These are phyloP conservation scores for Pulveroboletus sp. DNA, from an alignment of 768 basidiomycete species.

Conservation along the genomic window DNA sequence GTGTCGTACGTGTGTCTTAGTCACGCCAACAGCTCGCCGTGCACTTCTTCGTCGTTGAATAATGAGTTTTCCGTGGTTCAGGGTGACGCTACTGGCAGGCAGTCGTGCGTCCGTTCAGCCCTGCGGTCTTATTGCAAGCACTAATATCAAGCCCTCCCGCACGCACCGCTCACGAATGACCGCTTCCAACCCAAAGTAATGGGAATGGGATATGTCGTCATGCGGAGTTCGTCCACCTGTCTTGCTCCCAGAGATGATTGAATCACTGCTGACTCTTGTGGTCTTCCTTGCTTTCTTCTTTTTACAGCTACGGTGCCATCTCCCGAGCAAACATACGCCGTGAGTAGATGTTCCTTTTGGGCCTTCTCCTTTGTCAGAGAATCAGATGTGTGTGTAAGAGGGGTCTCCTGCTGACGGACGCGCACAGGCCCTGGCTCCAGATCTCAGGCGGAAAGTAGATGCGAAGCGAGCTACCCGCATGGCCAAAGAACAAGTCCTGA, in stretches of 20 bases:
- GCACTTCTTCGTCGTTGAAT: not conserved
- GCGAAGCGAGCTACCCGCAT: constrained; percentile 48
- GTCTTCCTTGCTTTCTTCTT: not conserved
- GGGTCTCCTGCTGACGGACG: not conserved
- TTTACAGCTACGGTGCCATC: constrained; percentile 32
- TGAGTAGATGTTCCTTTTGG: constrained; percentile 14
- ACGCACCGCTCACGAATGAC: not conserved
- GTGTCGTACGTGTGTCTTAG: not conserved
- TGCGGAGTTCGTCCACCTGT: constrained; percentile 46
- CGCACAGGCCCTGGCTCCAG: constrained; percentile 56
- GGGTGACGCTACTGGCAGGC: constrained; percentile 42
- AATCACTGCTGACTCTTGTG: not conserved
- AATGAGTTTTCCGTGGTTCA: constrained; percentile 57
- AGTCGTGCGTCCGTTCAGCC: constrained; percentile 39
- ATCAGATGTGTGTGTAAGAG: not conserved
- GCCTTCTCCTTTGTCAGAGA: not conserved
- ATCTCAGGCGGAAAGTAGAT: constrained; percentile 60
- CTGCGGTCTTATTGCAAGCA: not conserved
- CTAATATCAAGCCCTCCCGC: constrained; percentile 4
- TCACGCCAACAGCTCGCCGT: not conserved
- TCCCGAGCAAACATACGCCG: constrained; percentile 34
- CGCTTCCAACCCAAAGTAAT: constrained; percentile 38
- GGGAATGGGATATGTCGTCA: constrained; percentile 51
- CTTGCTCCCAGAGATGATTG: constrained; percentile 1
- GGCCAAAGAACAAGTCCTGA: constrained; percentile 50